These are phyloP conservation scores for Fragaria nilgerrensis DNA, from an alignment of 306 rosid genomes.

Conservation along the genomic window DNA sequence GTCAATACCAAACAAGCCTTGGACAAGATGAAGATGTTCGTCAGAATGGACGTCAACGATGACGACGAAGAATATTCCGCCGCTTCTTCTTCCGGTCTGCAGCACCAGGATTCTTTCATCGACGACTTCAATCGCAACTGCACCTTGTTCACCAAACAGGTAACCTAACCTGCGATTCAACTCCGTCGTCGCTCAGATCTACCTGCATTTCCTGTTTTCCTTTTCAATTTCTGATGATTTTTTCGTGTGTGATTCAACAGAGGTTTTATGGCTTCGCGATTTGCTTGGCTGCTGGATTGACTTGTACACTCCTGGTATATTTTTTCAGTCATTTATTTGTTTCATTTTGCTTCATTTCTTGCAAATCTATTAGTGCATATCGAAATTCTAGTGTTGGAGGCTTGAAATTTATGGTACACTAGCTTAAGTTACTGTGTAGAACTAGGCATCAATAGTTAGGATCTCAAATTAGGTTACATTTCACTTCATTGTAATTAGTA, in stretches of 20 bases:
- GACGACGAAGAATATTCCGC: conserved; percentile 1
- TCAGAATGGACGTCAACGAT: conserved; percentile 76
- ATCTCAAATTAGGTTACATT: background rate
- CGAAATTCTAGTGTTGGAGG: background rate
- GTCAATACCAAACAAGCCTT: conserved; percentile 74
- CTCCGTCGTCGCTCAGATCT: background rate
- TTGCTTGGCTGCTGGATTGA: conserved; percentile 80
- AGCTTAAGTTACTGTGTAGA: background rate
- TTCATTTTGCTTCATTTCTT: background rate
- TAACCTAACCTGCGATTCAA: background rate
- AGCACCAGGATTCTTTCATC: conserved; percentile 51
- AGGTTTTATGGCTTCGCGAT: conserved; percentile 84
- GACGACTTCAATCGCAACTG: conserved; percentile 87
- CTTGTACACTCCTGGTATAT: conserved; percentile 82
- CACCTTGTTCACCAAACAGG: conserved; percentile 82
- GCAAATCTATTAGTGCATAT: background rate
- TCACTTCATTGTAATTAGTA: background rate
- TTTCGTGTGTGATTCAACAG: conserved; percentile 36
- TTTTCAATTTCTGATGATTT: background rate
- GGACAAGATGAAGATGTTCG: conserved; percentile 79
- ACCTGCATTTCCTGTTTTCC: background rate
- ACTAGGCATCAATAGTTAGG: background rate
- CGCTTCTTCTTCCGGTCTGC: conserved; percentile 26
- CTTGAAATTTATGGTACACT: background rate
- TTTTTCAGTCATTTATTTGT: background rate